Conservation (phyloP, 2,329 filamentous ascomycete genomes). For the Lachnum nothofagi region DNA sequence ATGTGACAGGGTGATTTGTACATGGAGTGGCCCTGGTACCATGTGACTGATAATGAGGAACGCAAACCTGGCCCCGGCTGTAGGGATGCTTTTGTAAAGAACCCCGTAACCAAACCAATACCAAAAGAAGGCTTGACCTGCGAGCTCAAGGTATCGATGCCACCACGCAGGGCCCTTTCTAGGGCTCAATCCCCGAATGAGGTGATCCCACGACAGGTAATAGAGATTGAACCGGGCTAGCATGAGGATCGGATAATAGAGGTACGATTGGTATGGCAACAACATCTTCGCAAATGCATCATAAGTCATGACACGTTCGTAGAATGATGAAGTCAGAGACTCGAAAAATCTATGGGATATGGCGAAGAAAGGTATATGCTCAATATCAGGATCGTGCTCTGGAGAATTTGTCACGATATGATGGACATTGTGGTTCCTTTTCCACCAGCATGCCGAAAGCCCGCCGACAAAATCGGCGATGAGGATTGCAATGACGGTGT, state of each 20-base stretch:
- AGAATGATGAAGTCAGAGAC: conserved; percentile 72
- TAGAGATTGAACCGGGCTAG: conserved; percentile 88
- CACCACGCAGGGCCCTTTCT: conserved; percentile 73
- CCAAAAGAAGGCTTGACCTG: conserved; percentile 78
- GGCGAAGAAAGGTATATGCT: conserved; percentile 84
- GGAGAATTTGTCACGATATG: conserved; percentile 94
- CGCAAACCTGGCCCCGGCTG: conserved; percentile 60
- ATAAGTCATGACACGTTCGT: conserved; percentile 73
- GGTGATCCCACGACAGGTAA: conserved; percentile 71
- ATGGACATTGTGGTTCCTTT: conserved; percentile 91
- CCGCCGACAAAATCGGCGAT: conserved; percentile 88
- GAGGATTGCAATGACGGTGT: conserved; percentile 81
- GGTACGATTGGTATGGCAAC: conserved; percentile 70
- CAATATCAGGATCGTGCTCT: conserved; percentile 93
- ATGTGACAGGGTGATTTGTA: conserved; percentile 87
- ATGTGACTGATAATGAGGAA: conserved; percentile 79
- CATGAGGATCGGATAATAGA: conserved; percentile 76
- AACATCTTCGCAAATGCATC: conserved; percentile 67
- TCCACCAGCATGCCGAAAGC: conserved; percentile 94
- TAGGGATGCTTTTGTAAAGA: conserved; percentile 67
- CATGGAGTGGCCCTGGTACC: conserved; percentile 73
- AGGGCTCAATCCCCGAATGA: conserved; percentile 65
- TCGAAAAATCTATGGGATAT: conserved; percentile 75
- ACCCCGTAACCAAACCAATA: conserved; percentile 79
- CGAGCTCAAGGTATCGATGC: conserved; percentile 76